Conservation (phyloP, 805 yeast genomes). For the Spencermartinsiella europaea region DNA sequence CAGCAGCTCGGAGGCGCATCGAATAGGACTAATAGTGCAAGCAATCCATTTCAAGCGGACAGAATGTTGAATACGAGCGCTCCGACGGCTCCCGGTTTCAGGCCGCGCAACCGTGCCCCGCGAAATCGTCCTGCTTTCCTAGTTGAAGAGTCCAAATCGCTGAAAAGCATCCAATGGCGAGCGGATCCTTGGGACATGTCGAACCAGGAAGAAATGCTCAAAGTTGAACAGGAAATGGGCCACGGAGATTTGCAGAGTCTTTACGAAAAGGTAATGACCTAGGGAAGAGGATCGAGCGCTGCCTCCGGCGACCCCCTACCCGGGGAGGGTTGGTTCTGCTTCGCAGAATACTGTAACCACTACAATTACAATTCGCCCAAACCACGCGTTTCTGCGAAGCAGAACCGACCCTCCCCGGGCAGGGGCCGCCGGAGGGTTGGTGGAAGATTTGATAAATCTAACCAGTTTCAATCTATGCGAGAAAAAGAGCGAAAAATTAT, state of each 20-base stretch:
- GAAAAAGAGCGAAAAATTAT: constrained; percentile 68
- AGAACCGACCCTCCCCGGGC: no score
- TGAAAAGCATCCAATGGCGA: not conserved
- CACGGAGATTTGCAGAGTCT: constrained; percentile 60
- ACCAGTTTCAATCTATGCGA: constrained; percentile 66
- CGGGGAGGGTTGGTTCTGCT: no score
- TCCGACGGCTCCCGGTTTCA: constrained; percentile 13
- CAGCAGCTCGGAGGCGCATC: no score
- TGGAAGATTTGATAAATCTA: no score
- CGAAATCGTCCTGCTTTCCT: constrained; percentile 12
- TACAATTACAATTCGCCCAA: not conserved
- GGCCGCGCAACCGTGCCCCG: constrained; percentile 5
- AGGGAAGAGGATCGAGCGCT: constrained; percentile 11
- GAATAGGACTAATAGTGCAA: not conserved
- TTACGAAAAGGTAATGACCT: constrained; percentile 42
- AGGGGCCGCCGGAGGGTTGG: not conserved
- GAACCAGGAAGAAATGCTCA: constrained; percentile 61
- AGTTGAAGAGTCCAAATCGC: constrained; percentile 1
- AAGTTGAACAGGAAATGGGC: constrained; percentile 42
- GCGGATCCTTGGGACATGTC: constrained; percentile 59
- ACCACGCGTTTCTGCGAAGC: constrained; percentile 2
- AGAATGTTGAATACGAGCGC: not conserved
- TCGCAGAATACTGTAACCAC: no score
- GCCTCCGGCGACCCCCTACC: not conserved
- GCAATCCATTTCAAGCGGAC: not conserved